Conservation (phyloP, 768 basidiomycete genomes). For the Naganishia vaughanmartiniae region DNA sequence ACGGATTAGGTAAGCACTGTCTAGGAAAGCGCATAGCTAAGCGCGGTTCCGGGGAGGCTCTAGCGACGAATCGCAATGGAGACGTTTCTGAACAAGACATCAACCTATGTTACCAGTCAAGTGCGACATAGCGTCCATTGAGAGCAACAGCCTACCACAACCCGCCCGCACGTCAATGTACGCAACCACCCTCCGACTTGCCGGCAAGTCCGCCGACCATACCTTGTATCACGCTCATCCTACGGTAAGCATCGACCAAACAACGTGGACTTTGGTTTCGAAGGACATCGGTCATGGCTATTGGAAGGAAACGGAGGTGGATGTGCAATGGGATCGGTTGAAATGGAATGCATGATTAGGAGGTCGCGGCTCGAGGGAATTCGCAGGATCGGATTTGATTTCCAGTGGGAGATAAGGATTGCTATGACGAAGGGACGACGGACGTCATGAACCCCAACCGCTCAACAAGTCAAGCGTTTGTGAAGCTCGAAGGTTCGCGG, state of each 20-base stretch:
- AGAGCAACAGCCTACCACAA: too few relatives aligned
- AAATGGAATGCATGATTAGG: background rate
- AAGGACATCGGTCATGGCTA: background rate
- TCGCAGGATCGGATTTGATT: background rate
- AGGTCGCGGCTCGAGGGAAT: too few relatives aligned
- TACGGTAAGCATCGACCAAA: constrained; percentile 40
- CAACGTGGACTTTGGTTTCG: background rate
- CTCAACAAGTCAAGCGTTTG: too few relatives aligned
- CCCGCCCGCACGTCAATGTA: constrained; percentile 16
- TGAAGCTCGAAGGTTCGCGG: too few relatives aligned
- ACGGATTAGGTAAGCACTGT: background rate
- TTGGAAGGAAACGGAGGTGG: background rate
- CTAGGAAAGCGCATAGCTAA: background rate
- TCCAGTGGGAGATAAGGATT: background rate
- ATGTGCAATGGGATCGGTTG: background rate
- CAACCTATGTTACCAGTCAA: too few relatives aligned
- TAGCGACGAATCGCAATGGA: background rate
- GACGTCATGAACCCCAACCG: background rate
- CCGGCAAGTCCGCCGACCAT: constrained; percentile 77
- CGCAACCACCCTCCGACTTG: constrained; percentile 34
- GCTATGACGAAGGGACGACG: background rate
- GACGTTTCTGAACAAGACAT: background rate
- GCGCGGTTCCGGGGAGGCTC: background rate
- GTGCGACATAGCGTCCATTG: too few relatives aligned
- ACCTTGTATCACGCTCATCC: constrained; percentile 71